Percentiles rank a stretch among this genome's conserved stretches.
phyloP scores from a whole-genome alignment of 148 eudicot species.

The Tetragonia tetragonoides region DNA sequence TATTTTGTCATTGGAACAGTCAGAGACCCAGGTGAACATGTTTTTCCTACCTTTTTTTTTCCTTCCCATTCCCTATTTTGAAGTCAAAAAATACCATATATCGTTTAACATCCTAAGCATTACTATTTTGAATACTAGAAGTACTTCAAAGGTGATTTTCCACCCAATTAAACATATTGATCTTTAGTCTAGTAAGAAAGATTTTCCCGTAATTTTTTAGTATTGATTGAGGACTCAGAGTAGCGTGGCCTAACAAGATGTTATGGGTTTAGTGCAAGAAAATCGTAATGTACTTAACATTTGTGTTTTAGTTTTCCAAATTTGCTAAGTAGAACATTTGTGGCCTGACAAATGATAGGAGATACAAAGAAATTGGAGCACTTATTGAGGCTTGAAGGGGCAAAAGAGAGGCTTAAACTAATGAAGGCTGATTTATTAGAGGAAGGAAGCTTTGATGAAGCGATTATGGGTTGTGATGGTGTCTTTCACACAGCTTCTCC shows the following conservation, averaged over 20 bases:
- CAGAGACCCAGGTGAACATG: conserved; percentile 62
- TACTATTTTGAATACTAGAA: too few species aligned
- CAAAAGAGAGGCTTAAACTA: conserved; percentile 69
- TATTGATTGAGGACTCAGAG: too few species aligned
- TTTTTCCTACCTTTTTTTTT: background rate
- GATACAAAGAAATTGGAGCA: conserved; percentile 63
- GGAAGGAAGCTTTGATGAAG: conserved; percentile 86
- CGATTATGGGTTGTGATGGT: conserved; percentile 73
- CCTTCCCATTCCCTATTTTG: background rate
- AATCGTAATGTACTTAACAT: background rate
- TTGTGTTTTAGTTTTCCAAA: background rate
- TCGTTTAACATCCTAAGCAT: too few species aligned
- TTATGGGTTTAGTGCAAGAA: background rate
- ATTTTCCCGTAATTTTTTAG: too few species aligned
- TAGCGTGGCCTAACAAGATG: too few species aligned
- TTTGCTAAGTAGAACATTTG: background rate
- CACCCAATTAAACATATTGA: too few species aligned
- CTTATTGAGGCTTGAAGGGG: conserved; percentile 81
- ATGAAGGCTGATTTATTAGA: conserved; percentile 64
- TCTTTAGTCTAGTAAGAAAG: too few species aligned
- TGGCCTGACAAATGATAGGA: conserved; percentile 24
- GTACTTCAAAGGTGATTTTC: too few species aligned
- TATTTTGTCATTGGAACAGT: conserved; percentile 83
- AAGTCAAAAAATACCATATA: too few species aligned
- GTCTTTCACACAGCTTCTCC: conserved; percentile 98